These are phyloP conservation scores for Oropetium thomaeum DNA, from an alignment of 176 grass and related monocot species.

Conservation along the genomic window DNA sequence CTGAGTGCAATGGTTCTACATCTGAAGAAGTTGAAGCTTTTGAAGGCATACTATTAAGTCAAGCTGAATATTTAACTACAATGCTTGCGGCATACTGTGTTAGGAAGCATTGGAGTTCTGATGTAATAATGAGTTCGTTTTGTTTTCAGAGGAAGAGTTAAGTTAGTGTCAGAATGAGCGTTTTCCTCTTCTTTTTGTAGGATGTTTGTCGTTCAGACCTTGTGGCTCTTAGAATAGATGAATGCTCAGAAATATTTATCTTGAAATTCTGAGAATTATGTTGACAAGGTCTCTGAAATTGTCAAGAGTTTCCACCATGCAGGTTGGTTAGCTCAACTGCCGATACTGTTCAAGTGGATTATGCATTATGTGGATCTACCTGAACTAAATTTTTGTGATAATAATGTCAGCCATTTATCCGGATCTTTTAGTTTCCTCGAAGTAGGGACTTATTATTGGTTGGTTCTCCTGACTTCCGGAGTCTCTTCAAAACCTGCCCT, in stretches of 20 bases:
- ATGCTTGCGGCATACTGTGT: constrained; percentile 7
- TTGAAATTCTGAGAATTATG: not conserved
- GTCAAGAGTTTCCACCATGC: not conserved
- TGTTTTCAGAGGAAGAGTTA: constrained; percentile 17
- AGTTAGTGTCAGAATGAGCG: constrained; percentile 14
- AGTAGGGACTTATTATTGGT: not conserved
- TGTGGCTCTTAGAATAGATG: constrained; percentile 23
- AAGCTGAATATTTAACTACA: not conserved
- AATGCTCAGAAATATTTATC: constrained; percentile 9
- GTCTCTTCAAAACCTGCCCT: too few relatives aligned
- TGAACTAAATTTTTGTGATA: not conserved
- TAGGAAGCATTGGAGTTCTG: constrained; percentile 10
- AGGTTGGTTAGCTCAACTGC: constrained; percentile 15
- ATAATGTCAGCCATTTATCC: not conserved
- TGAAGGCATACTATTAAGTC: not conserved
- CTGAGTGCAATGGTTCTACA: constrained; percentile 23
- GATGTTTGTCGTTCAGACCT: constrained; percentile 9
- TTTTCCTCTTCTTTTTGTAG: constrained; percentile 22
- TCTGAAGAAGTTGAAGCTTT: not conserved
- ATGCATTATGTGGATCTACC: not conserved
- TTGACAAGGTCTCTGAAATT: constrained; percentile 11
- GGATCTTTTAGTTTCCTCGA: not conserved
- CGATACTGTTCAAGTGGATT: not conserved
- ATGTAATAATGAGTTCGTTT: constrained; percentile 39
- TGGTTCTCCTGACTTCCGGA: not conserved